A percentile compares a stretch with the other conserved stretches of the same genome.
Conservation (phyloP, 495 filamentous ascomycete species). For the Hyaloscypha variabilis region DNA sequence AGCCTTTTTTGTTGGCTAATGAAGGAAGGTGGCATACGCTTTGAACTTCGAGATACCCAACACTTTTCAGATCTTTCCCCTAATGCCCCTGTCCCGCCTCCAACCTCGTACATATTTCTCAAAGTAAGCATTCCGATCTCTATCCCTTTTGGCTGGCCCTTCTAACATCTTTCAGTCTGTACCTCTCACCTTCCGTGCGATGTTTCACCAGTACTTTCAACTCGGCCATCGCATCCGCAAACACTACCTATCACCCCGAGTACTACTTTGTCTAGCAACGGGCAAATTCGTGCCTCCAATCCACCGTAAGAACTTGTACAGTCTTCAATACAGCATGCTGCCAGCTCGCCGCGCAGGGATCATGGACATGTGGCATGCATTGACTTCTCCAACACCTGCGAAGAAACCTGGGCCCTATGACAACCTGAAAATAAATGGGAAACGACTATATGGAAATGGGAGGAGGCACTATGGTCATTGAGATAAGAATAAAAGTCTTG, state of each 20-base stretch:
- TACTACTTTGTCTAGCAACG: conserved; percentile 84
- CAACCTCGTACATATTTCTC: conserved; percentile 76
- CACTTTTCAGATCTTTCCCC: conserved; percentile 34
- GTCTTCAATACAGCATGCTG: conserved; percentile 97
- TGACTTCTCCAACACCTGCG: conserved; percentile 47
- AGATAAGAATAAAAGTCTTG: neutral
- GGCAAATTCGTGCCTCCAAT: conserved; percentile 91
- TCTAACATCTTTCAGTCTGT: conserved; percentile 61
- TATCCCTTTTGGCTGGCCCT: neutral
- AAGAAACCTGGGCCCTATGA: conserved; percentile 16
- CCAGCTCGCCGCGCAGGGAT: conserved; percentile 80
- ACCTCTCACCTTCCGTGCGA: conserved; percentile 83
- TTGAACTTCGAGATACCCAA: conserved; percentile 81
- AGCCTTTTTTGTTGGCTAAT: conserved; percentile 11
- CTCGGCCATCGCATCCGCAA: conserved; percentile 89
- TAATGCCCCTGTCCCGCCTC: conserved; percentile 34
- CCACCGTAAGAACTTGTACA: conserved; percentile 91
- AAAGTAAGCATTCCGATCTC: conserved; percentile 56
- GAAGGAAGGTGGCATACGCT: conserved; percentile 75
- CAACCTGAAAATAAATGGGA: conserved; percentile 25
- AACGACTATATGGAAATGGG: conserved; percentile 25
- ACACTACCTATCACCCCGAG: conserved; percentile 88
- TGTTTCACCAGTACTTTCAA: conserved; percentile 98
- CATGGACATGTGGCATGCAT: conserved; percentile 79
- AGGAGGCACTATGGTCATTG: conserved; percentile 18